A percentile compares a stretch with the other conserved stretches of the same genome.
These are phyloP conservation scores for Wickerhamiella musiphila DNA, from an alignment of 805 yeast species.

Conservation along the genomic window DNA sequence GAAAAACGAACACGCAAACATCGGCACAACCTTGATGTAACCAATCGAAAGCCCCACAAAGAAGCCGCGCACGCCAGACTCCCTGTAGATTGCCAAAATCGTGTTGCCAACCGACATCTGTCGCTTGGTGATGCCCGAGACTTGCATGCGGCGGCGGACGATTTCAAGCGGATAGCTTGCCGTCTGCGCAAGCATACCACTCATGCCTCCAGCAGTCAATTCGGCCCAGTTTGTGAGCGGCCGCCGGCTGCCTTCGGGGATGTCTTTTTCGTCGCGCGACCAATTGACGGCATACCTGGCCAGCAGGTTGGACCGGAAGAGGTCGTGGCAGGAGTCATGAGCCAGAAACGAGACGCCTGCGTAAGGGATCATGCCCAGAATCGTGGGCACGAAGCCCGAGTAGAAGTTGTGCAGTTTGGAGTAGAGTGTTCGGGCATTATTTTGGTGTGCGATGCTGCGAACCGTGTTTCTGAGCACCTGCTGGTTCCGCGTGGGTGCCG, in stretches of 20 bases:
- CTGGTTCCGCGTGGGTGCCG: slow-evolving; percentile 24
- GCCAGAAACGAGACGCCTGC: slow-evolving; percentile 96
- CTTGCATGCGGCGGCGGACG: slow-evolving; percentile 87
- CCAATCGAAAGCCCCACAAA: slow-evolving; percentile 93
- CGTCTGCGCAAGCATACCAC: slow-evolving; percentile 89
- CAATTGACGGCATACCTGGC: slow-evolving; percentile 29
- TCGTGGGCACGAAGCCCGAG: slow-evolving; percentile 87
- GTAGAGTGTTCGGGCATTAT: slow-evolving; percentile 13
- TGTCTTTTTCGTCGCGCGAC: slow-evolving; percentile 15
- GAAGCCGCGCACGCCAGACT: slow-evolving; percentile 71
- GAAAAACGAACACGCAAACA: slow-evolving; percentile 92
- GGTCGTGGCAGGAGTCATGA: slow-evolving; percentile 79
- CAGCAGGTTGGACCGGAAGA: slow-evolving; percentile 46
- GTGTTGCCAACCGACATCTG: slow-evolving; percentile 19
- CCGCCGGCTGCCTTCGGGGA: slow-evolving; percentile 27
- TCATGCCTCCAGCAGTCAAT: slow-evolving; percentile 82
- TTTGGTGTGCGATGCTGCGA: slow-evolving; percentile 17
- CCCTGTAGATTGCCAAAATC: slow-evolving; percentile 42
- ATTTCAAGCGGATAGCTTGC: slow-evolving; percentile 97
- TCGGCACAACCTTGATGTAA: slow-evolving; percentile 84
- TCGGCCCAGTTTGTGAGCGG: slow-evolving; percentile 89
- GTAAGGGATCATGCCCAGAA: slow-evolving; percentile 90
- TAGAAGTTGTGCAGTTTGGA: slow-evolving; percentile 48
- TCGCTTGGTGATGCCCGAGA: slow-evolving; percentile 48
- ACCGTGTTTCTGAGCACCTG: slow-evolving; percentile 17